phyloP scores from a whole-genome alignment of 805 yeast genomes.

The Nakazawaea wickerhamii region DNA sequence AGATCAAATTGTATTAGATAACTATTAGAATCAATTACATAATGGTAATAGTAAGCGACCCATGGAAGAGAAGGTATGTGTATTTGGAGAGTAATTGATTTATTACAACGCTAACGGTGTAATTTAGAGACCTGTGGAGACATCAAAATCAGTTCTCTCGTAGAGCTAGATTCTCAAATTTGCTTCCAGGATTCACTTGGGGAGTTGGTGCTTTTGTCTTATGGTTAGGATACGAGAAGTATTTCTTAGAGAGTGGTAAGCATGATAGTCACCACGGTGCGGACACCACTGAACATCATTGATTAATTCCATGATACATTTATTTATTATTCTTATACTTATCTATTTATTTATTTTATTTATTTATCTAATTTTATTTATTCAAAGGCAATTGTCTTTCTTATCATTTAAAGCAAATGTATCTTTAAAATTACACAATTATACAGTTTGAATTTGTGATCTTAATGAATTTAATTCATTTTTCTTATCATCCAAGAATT shows the following conservation, averaged over 20 bases:
- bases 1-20: too few relatives aligned
- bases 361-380: constrained; percentile 2
- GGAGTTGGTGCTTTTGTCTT: constrained; percentile 72
- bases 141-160: constrained; percentile 77
- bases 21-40: not conserved
- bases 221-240: constrained; percentile 58
- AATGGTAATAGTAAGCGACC: constrained; percentile 29
- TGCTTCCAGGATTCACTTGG: constrained; percentile 77
- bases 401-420: not conserved
- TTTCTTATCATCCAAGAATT: constrained; percentile 57
- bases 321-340: not conserved
- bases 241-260: constrained; percentile 31
- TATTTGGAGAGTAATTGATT: not conserved
- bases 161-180: constrained; percentile 57
- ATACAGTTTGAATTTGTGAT: constrained; percentile 29
- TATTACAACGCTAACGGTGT: not conserved
- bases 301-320: not conserved
- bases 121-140: constrained; percentile 84
- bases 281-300: not conserved
- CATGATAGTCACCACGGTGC: constrained; percentile 20
- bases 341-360: constrained; percentile 5
- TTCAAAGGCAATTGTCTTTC: not conserved
- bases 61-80: constrained; percentile 40
- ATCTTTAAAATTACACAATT: not conserved
- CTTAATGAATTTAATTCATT: constrained; percentile 50